Base-by-base conservation (phyloP, 768 basidiomycete genomes). In the Brasilioporus rufonigricans region DNA sequence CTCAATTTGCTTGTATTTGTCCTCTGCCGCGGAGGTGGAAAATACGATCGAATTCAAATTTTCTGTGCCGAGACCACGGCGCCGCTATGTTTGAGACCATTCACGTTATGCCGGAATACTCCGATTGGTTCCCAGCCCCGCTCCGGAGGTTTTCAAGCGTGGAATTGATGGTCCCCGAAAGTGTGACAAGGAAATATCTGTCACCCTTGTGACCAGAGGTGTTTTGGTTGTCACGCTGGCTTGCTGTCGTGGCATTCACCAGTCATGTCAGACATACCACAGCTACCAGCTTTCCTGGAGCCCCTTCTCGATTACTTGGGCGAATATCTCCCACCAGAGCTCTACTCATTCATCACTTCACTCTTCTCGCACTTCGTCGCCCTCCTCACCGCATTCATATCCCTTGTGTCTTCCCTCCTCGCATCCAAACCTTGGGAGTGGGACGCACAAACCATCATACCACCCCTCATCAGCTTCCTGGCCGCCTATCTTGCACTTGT, bases 401-500 rank as follows among this genome's bases (percentile, higher is more conserved):
- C 73, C 8, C 73, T 90, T 45, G 58, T 79, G 52, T 62, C 70
- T 18, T 74, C 83, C 3, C 64, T 89, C 16, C 41, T 80, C 14
- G 73, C 78, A 26, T 77, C 78, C 45, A 73, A 76, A 55, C 84
- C 84, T 32, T 72, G 75, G 60, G 76, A 81, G 58, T 89, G 86
- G 87, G 80, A 87, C 61, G 74, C 77, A 7, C 85, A 91, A 66
- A 79, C 78, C 27, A 65, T 91, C 44, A 64, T 92, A 19, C 89
- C 90, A 9, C 90, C 90, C 1, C 71, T 91, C 64, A 81, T 93
- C 64, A 86, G 81, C 55, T 69, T 92, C 29, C 69, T 91, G 48
- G 77, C 80, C 5, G 85, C 88, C 19, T 93, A 92, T 70, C 77
- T 91, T 56, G 87, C 88, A 4, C 75, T 93, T n/a, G 57, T 85